phyloP scores from a whole-genome alignment of 192 early-diverging fungal genomes.

The Ambispora gerdemannii region DNA sequence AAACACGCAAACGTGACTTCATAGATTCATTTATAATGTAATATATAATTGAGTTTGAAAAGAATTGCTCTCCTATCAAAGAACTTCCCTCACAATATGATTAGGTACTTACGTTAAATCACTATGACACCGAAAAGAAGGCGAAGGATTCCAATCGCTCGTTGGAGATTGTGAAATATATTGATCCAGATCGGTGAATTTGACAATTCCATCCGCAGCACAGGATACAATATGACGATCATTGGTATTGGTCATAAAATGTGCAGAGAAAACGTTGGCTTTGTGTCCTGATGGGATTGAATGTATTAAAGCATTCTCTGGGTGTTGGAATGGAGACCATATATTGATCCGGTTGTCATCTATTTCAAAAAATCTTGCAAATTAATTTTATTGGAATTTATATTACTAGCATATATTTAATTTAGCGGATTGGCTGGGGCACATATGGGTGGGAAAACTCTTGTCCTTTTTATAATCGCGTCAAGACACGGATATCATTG shows the following conservation, averaged over 20 bases:
- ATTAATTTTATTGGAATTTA: too few relatives aligned
- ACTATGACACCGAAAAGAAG: slow-evolving; percentile 43
- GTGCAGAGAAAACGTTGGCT: slow-evolving; percentile 77
- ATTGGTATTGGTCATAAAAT: slow-evolving; percentile 58
- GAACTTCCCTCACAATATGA: not conserved
- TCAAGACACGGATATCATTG: too few relatives aligned
- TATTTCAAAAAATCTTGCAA: too few relatives aligned
- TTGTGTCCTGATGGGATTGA: slow-evolving; percentile 57
- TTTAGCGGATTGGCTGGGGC: too few relatives aligned
- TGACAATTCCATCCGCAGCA: slow-evolving; percentile 59
- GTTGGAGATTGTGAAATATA: slow-evolving; percentile 26
- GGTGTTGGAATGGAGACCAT: slow-evolving; percentile 39
- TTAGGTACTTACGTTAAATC: slow-evolving; percentile 29
- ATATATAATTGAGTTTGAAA: too few relatives aligned
- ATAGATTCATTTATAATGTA: too few relatives aligned
- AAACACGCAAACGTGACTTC: not conserved
- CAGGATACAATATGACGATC: slow-evolving; percentile 59
- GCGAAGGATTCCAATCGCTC: slow-evolving; percentile 30
- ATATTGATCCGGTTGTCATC: slow-evolving; percentile 50
- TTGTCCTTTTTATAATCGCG: too few relatives aligned
- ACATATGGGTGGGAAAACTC: too few relatives aligned
- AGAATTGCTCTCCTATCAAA: not conserved
- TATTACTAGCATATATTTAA: too few relatives aligned
- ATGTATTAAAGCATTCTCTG: slow-evolving; percentile 34
- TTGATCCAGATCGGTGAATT: slow-evolving; percentile 49